Percentiles rank a stretch among this genome's conserved stretches.
Conservation (phyloP, 2,329 filamentous ascomycete species). For the Phoma sp. region DNA sequence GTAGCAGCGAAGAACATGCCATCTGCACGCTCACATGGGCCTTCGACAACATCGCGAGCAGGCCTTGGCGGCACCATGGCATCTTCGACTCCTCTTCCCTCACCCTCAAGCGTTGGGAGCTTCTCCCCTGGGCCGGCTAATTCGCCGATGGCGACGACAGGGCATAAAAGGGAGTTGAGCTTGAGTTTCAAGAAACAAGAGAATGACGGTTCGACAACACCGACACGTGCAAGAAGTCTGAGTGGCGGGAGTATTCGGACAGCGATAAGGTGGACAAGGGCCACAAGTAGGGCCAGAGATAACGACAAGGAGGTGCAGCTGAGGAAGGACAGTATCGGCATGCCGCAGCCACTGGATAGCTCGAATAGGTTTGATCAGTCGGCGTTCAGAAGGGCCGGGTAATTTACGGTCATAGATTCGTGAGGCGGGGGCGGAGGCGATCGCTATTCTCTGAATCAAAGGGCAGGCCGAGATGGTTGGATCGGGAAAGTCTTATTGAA, state of each 20-base stretch:
- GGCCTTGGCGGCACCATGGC: constrained; percentile 43
- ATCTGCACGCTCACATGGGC: constrained; percentile 24
- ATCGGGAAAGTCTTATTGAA: too few species aligned
- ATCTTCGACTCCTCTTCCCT: constrained; percentile 31
- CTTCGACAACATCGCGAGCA: constrained; percentile 23
- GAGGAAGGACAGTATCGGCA: constrained; percentile 37
- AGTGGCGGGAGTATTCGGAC: constrained; percentile 34
- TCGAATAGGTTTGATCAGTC: constrained; percentile 25
- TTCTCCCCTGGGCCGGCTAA: neutral
- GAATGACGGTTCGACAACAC: constrained; percentile 12
- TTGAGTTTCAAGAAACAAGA: constrained; percentile 15
- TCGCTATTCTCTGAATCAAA: too few species aligned
- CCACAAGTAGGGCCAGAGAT: constrained; percentile 24
- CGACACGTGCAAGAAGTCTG: constrained; percentile 29
- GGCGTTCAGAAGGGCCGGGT: neutral
- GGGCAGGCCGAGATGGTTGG: too few species aligned
- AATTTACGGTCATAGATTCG: too few species aligned
- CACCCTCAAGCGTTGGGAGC: constrained; percentile 15
- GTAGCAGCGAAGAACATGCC: constrained; percentile 24
- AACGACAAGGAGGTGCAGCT: constrained; percentile 21
- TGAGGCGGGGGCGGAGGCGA: too few species aligned
- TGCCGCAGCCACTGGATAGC: constrained; percentile 29
- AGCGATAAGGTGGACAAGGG: constrained; percentile 29
- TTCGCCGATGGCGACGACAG: neutral
- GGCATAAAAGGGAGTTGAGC: constrained; percentile 12